phyloP scores from a whole-genome alignment of 495 filamentous ascomycete genomes.

The Jackrogersella minutella region DNA sequence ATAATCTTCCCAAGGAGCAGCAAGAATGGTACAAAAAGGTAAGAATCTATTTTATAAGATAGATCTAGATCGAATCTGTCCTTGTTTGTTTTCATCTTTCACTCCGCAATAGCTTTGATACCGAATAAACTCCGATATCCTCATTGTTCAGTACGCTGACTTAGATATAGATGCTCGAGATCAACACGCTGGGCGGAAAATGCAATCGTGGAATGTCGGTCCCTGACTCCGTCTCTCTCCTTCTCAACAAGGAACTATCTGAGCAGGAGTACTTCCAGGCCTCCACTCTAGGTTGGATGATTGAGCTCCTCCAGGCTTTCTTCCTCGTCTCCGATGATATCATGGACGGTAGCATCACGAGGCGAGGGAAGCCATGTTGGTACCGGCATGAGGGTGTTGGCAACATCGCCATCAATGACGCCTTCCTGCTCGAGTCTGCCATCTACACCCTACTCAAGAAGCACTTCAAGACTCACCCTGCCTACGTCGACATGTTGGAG shows the following conservation, averaged over 20 bases:
- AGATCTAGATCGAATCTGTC: not conserved
- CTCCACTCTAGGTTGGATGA: conserved; percentile 92
- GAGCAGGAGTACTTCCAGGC: conserved; percentile 84
- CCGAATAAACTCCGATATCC: not conserved
- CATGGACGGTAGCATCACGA: conserved; percentile 94
- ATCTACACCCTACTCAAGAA: conserved; percentile 95
- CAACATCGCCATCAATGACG: conserved; percentile 96
- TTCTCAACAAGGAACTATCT: conserved; percentile 74
- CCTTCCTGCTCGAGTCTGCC: conserved; percentile 90
- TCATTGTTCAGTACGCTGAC: not conserved
- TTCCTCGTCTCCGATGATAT: conserved; percentile 99
- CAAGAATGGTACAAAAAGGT: conserved; percentile 91
- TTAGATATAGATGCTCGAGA: conserved; percentile 69
- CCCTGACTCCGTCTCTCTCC: conserved; percentile 83
- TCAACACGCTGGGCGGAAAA: conserved; percentile 93
- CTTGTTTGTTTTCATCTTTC: not conserved
- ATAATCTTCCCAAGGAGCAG: conserved; percentile 82
- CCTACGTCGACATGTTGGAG: conserved; percentile 90
- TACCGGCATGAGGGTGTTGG: conserved; percentile 87
- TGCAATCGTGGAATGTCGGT: conserved; percentile 99
- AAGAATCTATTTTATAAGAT: conserved; percentile 36
- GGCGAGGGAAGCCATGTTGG: conserved; percentile 94
- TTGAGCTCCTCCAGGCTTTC: conserved; percentile 97
- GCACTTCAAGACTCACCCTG: conserved; percentile 83
- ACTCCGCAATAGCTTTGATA: not conserved